These are phyloP conservation scores for Metschnikowia proteae DNA, from an alignment of 805 yeast species.

Conservation along the genomic window DNA sequence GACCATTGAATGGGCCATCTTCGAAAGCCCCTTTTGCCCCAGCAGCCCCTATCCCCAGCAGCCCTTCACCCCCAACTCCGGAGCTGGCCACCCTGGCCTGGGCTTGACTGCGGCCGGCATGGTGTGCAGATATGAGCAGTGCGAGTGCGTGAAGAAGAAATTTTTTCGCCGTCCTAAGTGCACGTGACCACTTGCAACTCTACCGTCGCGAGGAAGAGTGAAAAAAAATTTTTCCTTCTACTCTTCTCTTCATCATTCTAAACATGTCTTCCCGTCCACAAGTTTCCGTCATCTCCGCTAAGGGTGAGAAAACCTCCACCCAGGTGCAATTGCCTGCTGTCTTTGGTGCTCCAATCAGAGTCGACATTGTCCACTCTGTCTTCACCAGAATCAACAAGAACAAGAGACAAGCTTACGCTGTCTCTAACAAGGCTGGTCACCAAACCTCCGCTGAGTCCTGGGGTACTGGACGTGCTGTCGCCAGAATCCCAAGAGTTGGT, in stretches of 20 bases:
- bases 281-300: conserved; percentile 87
- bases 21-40: too few relatives aligned
- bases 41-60: too few relatives aligned
- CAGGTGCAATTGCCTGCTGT: conserved; percentile 96
- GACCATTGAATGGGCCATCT: too few relatives aligned
- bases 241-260: conserved; percentile 12
- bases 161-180: neutral
- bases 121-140: neutral
- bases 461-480: conserved; percentile 99
- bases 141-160: neutral
- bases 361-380: conserved; percentile 98
- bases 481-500: conserved; percentile 99
- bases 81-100: too few relatives aligned
- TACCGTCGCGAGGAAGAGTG: neutral
- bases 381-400: conserved; percentile 98
- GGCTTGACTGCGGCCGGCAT: too few relatives aligned
- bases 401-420: conserved; percentile 99
- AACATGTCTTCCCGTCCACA: conserved; percentile 67
- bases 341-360: conserved; percentile 99
- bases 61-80: too few relatives aligned
- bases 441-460: conserved; percentile 99
- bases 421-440: conserved; percentile 98
- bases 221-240: conserved; percentile 1
- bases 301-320: conserved; percentile 82
- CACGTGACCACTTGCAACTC: conserved; percentile 7